Base-by-base conservation (phyloP, 2,329 filamentous ascomycete genomes). In the Fusarium austroafricanum region DNA sequence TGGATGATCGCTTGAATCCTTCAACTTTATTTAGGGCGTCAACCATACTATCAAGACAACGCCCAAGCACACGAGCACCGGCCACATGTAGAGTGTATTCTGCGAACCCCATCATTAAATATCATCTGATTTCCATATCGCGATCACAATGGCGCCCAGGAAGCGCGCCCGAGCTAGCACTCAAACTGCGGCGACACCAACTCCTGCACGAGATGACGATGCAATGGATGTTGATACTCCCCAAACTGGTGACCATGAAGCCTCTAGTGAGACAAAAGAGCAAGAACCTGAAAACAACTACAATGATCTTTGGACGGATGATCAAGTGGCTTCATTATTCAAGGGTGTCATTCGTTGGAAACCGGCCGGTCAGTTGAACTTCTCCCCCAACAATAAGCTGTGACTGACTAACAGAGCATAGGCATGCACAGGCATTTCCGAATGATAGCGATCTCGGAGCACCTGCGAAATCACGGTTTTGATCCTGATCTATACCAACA, bases 301-400 rank as follows among this genome's bases (percentile, higher is more conserved):
- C 47, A 87, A 88, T 57, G 92, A 95, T 68, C 87, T 90, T 26
- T 99, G 96, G 96, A 97, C 94, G 6, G 94, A 97, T 74, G 95
- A 97, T 75, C 96, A 99, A 79, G 91, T 97, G 70, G 94, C 93
- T 2, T 94, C 93, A 39, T 85, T 99, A 1, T 93, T 97, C 81
- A 97, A 97, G 77, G 93, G 90, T 52, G 91, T 98, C 70, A 94
- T 98, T 68, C 87, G 90, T 76, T 97, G 92, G 91, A 99, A 99
- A 77, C 96, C 96, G n/a, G 95, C 95, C 39, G 95, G 94, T 93
- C 76, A 70, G 76, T 65, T 18, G 14, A 29, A 12, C 44, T 31
- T 21, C 44, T 40, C 15, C 28, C 23, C 26, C 12, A 5, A 26
- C 8, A 40, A 28, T 43, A 58, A 39, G 37, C 33, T 26, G 54